Base-by-base conservation (phyloP, 1,284 basidiomycete genomes). In the Garcileccinum viscosum region DNA sequence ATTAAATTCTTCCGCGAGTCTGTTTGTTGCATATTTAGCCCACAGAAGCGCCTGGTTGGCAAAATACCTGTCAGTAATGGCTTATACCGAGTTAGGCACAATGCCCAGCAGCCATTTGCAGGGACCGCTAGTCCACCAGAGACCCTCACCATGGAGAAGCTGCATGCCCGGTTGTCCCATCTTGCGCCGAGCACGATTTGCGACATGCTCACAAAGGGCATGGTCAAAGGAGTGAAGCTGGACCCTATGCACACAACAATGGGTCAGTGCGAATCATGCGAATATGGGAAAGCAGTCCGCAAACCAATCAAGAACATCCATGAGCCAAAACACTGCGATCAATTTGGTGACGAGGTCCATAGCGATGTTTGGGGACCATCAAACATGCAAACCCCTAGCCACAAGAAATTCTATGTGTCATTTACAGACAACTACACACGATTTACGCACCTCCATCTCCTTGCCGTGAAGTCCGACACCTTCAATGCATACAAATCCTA, bases 61-160 rank as follows among this genome's bases (percentile, higher is more conserved):
- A 3, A 64, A 5, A 7, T 67, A 3, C n/a, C 15, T 0, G 1
- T 59, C 2, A 44, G 17, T 1, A 60, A 40, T 14, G 40, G 62
- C 2, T 4, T 67, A 59, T 67, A 67, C 30, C 5, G 5, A 17
- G 17, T 3, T 7, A 60, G 19, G 4, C 3, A 4, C 37, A 40
- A 5, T 5, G 5, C 11, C 5, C 22, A 35, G 24, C 37, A 61
- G 14, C 8, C 1, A 2, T 62, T 62, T 8, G 7, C 19, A 14
- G 58, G 38, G 1, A 22, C 5, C 5, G 19, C 40, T 17, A 42
- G 40, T 17, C 15, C 14, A 12, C 44, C 30, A 1, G 37, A 69
- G 33, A 22, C 40, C 2, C 63, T 71, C 17, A 69, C 40, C 22
- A 66, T 72, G 53, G 56, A 71, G 27, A 59, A 68, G 4, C 47